phyloP scores from a whole-genome alignment of 2,329 filamentous ascomycete species.

The Nothomitra cinnamomea region DNA sequence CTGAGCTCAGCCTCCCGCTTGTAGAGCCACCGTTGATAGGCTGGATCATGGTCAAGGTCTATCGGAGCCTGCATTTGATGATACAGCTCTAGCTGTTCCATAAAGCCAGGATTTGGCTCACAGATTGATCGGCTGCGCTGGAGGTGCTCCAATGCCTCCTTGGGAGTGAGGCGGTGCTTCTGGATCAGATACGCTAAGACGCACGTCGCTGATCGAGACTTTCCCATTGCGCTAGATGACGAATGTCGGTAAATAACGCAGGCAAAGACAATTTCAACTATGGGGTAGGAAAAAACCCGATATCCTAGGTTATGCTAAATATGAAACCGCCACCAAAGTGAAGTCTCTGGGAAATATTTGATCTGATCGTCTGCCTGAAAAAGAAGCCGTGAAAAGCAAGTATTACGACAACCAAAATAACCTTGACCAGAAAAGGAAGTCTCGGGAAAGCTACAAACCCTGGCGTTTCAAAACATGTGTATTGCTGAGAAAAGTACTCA shows the following conservation, averaged over 20 bases:
- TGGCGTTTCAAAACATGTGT: background rate
- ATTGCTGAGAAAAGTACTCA: conserved; percentile 24
- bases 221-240: conserved; percentile 68
- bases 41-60: conserved; percentile 48
- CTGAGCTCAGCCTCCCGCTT: conserved; percentile 47
- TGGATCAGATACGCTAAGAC: conserved; percentile 72
- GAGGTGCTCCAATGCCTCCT: conserved; percentile 53
- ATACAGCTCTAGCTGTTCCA: conserved; percentile 74
- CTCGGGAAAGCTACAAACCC: too few species aligned
- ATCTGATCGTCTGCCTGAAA: conserved; percentile 8
- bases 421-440: too few species aligned
- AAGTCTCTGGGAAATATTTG: too few species aligned
- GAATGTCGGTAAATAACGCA: conserved; percentile 2
- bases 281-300: background rate
- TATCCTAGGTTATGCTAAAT: background rate
- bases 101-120: conserved; percentile 84
- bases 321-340: too few species aligned
- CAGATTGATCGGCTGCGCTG: conserved; percentile 56
- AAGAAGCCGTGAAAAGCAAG: conserved; percentile 6
- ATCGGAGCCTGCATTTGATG: conserved; percentile 70
- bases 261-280: too few species aligned
- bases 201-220: conserved; percentile 76
- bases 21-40: conserved; percentile 68
- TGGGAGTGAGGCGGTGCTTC: conserved; percentile 30
- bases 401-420: too few species aligned